These are phyloP conservation scores for Talaromyces stipitatus DNA, from an alignment of 495 filamentous ascomycete genomes.

Conservation along the genomic window DNA sequence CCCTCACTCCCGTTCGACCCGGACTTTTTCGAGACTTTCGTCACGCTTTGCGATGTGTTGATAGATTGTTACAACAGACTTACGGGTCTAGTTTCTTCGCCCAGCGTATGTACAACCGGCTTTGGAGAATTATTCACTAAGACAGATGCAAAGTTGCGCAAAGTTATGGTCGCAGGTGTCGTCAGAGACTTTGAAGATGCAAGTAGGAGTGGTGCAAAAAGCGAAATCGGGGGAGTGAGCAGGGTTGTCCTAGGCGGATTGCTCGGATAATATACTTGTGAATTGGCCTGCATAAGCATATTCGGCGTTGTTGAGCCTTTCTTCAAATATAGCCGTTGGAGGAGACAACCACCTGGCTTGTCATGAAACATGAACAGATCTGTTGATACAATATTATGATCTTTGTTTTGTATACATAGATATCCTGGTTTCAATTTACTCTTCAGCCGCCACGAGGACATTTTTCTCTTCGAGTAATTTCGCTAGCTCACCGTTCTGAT, in stretches of 20 bases:
- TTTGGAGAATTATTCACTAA: conserved; percentile 75
- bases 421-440: conserved; percentile 12
- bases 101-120: conserved; percentile 58
- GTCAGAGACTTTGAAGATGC: conserved; percentile 91
- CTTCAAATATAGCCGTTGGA: neutral
- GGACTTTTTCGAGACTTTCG: conserved; percentile 94
- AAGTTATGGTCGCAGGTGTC: conserved; percentile 75
- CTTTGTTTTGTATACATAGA: neutral
- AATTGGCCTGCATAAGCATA: neutral
- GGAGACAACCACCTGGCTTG: neutral
- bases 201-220: conserved; percentile 63
- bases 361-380: neutral
- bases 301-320: conserved; percentile 6
- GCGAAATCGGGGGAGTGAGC: conserved; percentile 74
- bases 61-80: conserved; percentile 87
- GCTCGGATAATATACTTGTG: conserved; percentile 49
- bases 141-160: conserved; percentile 75
- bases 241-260: conserved; percentile 86
- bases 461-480: conserved; percentile 86
- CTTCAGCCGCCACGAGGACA: conserved; percentile 58
- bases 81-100: conserved; percentile 58
- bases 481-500: conserved; percentile 89
- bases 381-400: neutral
- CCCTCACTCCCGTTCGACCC: conserved; percentile 94
- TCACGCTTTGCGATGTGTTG: conserved; percentile 92